A percentile compares a stretch with the other conserved stretches of the same genome.
phyloP scores from a whole-genome alignment of 2,329 filamentous ascomycete genomes.

The Periconia macrospinosa region DNA sequence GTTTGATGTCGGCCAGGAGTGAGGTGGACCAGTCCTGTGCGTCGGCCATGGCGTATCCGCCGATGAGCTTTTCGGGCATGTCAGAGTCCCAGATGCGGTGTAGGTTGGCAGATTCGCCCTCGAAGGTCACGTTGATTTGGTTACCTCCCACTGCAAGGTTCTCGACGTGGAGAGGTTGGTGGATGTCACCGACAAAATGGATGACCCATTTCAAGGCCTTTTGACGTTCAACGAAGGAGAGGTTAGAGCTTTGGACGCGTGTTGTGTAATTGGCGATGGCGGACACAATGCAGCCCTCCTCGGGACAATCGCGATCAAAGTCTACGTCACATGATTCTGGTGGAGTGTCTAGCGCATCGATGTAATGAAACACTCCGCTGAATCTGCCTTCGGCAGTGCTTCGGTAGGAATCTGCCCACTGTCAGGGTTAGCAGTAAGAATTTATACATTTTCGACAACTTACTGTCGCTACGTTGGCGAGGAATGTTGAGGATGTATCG shows the following conservation, averaged over 20 bases:
- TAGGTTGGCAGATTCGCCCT: constrained; percentile 45
- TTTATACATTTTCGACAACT: no score
- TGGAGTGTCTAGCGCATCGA: constrained; percentile 54
- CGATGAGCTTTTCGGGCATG: constrained; percentile 47
- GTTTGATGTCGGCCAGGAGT: constrained; percentile 42
- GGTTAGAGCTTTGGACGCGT: constrained; percentile 35
- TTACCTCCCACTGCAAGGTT: constrained; percentile 49
- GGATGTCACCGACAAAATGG: constrained; percentile 69
- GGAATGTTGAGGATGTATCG: constrained; percentile 49
- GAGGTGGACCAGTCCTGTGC: constrained; percentile 43
- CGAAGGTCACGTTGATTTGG: constrained; percentile 48
- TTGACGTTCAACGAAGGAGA: constrained; percentile 39
- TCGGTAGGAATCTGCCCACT: constrained; percentile 58
- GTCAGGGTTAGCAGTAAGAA: no score
- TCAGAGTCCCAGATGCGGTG: constrained; percentile 50
- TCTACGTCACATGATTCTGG: constrained; percentile 53
- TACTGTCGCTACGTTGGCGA: constrained; percentile 56
- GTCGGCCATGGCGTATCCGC: constrained; percentile 42
- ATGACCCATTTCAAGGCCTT: constrained; percentile 55
- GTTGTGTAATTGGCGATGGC: constrained; percentile 56
- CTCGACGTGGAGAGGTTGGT: constrained; percentile 68
- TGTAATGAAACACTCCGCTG: constrained; percentile 53
- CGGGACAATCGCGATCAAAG: constrained; percentile 55
- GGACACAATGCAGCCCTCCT: constrained; percentile 54
- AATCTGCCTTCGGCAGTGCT: constrained; percentile 52